These are phyloP conservation scores for Claviceps quebecensis DNA, from an alignment of 2,329 filamentous ascomycete genomes.

Conservation along the genomic window DNA sequence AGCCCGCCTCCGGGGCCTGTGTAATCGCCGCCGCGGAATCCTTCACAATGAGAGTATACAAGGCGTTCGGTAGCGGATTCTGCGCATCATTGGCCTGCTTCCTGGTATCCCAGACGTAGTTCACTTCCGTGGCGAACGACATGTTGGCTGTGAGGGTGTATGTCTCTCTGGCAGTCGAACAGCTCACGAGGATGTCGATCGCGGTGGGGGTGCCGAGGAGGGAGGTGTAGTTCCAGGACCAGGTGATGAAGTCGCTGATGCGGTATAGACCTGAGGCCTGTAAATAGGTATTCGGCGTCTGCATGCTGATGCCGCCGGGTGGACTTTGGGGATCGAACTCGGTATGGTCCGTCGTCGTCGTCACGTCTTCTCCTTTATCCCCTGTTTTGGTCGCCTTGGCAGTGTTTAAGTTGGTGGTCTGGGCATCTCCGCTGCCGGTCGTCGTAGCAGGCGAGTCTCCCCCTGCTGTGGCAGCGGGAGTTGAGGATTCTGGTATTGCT, in stretches of 20 bases:
- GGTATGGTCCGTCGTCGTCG: conserved; percentile 20
- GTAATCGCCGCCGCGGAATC: conserved; percentile 39
- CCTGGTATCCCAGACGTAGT: conserved; percentile 45
- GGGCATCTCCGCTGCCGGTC: conserved; percentile 9
- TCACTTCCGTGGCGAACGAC: conserved; percentile 36
- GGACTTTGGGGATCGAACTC: conserved; percentile 31
- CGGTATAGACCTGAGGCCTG: conserved; percentile 39
- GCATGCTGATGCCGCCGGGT: conserved; percentile 37
- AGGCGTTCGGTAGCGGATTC: conserved; percentile 34
- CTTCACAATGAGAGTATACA: conserved; percentile 49
- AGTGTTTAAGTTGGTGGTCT: conserved; percentile 28
- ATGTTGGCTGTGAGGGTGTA: conserved; percentile 52
- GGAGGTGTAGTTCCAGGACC: conserved; percentile 52
- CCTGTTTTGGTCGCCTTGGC: conserved; percentile 14
- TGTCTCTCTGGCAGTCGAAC: conserved; percentile 34
- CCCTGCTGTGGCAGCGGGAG: conserved; percentile 7
- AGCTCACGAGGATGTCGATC: conserved; percentile 45
- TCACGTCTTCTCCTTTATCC: conserved; percentile 12
- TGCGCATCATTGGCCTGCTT: conserved; percentile 30
- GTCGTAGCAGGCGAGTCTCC: not conserved
- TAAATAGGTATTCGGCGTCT: conserved; percentile 32
- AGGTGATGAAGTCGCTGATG: conserved; percentile 45
- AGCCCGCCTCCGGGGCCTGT: conserved; percentile 39
- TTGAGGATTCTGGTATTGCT: conserved; percentile 1
- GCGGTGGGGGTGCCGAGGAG: conserved; percentile 43